Base-by-base conservation (phyloP, 495 filamentous ascomycete genomes). In the Lindgomyces ingoldianus region DNA sequence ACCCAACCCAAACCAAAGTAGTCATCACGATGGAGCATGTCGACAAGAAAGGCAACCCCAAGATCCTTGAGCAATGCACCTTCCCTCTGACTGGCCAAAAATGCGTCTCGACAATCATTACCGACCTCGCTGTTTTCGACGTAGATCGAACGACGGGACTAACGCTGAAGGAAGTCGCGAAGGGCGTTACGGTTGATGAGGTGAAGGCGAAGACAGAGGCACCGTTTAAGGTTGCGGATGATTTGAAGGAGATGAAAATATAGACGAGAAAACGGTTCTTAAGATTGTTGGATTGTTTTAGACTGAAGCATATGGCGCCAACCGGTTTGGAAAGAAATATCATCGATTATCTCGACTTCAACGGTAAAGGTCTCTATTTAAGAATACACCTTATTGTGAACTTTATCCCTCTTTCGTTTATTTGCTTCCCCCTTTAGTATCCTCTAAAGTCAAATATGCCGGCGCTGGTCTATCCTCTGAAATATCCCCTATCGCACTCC, bases 11-110 rank as follows among this genome's bases (percentile, higher is more conserved):
- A 42, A 96, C 92, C 29, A 95, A 93, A 80, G 91, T 96, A 9
- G 92, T 96, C 14, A 89, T 96, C 56, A 94, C 91, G 4, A 96
- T 95, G 92, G 92, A 96, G 77, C 92, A 96, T 78, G 89, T 87
- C 3, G 91, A 95, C 73, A 93, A 92, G 86, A 92, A 93, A 81
- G 92, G 92, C 57, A 89, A 89, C 72, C 82, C 91, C 54, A 96
- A 96, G 88, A 93, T 96, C 73, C 81, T 96, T 10, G 63, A 68
- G 1, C 44, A 68, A 89, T 96, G 92, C 80, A 88, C 88, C 30
- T 94, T 96, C 82, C 92, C 92, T 1, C 76, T 96, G 66, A 96
- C 92, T 3, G 92, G 92, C 24, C 88, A 84, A 69, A 82, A 86
- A 19, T 96, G 91, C 69, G 91, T 96, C 47, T 90, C 86, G 64